These are phyloP conservation scores for Arachnomyces sp. DNA, from an alignment of 2,329 filamentous ascomycete genomes.

Conservation along the genomic window DNA sequence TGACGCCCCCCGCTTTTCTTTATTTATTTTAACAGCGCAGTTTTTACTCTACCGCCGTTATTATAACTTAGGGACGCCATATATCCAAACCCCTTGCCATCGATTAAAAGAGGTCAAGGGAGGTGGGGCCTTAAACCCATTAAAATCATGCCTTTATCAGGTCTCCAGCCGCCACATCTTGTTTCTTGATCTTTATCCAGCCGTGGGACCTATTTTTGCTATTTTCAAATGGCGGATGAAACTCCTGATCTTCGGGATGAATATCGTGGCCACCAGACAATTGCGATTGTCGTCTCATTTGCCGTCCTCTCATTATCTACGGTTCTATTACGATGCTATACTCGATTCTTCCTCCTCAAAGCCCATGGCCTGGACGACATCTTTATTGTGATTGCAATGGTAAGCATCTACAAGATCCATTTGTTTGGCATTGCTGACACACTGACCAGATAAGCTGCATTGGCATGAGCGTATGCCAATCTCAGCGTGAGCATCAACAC, in stretches of 20 bases:
- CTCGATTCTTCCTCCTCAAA: slow-evolving; percentile 1
- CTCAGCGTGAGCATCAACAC: neutral
- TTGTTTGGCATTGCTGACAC: neutral
- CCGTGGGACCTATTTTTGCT: neutral
- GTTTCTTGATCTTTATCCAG: too few relatives aligned
- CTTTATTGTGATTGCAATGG: slow-evolving; percentile 1
- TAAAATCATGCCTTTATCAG: too few relatives aligned
- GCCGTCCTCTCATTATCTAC: neutral
- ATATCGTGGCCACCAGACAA: slow-evolving; percentile 2
- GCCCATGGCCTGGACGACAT: slow-evolving; percentile 2
- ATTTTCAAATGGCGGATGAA: neutral
- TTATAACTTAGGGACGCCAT: too few relatives aligned
- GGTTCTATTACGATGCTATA: slow-evolving; percentile 1
- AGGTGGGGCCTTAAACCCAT: too few relatives aligned
- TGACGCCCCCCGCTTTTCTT: too few relatives aligned
- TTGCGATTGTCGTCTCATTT: slow-evolving; percentile 1
- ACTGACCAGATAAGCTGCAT: neutral
- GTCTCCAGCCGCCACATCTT: too few relatives aligned
- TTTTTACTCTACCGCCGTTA: too few relatives aligned
- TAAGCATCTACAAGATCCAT: neutral
- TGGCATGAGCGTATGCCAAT: slow-evolving; percentile 3
- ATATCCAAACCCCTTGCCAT: too few relatives aligned
- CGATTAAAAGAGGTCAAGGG: too few relatives aligned
- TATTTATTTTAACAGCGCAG: too few relatives aligned
- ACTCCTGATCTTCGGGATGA: neutral